Conservation (phyloP, 352 stramenopile genomes). For the Stephanocyclus meneghinianus region DNA sequence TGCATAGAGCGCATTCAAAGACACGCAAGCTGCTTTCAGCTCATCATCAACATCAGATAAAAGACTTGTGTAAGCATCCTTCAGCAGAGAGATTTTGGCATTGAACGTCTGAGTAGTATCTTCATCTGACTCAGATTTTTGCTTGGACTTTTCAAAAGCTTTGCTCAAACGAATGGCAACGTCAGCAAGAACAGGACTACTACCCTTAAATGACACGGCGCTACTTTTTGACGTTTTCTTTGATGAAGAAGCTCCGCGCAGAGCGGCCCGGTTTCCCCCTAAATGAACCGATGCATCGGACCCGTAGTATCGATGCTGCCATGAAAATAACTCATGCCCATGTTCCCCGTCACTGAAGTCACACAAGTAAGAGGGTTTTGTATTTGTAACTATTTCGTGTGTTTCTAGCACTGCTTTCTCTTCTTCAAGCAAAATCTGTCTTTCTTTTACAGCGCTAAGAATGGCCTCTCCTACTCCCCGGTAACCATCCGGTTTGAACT, state of each 20-base stretch:
- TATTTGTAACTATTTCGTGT: conserved; percentile 5
- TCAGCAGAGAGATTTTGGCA: conserved; percentile 28
- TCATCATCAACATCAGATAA: conserved; percentile 37
- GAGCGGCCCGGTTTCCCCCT: conserved; percentile 53
- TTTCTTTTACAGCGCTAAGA: conserved; percentile 66
- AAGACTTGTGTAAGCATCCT: conserved; percentile 47
- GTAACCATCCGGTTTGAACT: conserved; percentile 77
- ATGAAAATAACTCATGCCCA: conserved; percentile 84
- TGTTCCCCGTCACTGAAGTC: conserved; percentile 84
- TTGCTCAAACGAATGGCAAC: conserved; percentile 52
- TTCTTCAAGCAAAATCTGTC: conserved; percentile 61
- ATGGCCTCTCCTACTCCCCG: conserved; percentile 77
- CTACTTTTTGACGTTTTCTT: conserved; percentile 43
- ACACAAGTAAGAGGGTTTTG: conserved; percentile 70
- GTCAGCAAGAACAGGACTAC: conserved; percentile 30
- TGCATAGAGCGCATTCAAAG: conserved; percentile 66
- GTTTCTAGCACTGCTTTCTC: conserved; percentile 58
- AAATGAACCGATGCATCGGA: conserved; percentile 83
- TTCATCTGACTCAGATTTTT: conserved; percentile 12
- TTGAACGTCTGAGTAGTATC: conserved; percentile 43
- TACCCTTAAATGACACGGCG: conserved; percentile 16
- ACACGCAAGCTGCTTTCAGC: conserved; percentile 53
- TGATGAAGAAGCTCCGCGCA: conserved; percentile 16
- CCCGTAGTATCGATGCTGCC: conserved; percentile 83
- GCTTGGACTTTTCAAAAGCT: conserved; percentile 34